Conservation (phyloP, 352 stramenopile genomes). For the Aphanomyces cochlioides region DNA sequence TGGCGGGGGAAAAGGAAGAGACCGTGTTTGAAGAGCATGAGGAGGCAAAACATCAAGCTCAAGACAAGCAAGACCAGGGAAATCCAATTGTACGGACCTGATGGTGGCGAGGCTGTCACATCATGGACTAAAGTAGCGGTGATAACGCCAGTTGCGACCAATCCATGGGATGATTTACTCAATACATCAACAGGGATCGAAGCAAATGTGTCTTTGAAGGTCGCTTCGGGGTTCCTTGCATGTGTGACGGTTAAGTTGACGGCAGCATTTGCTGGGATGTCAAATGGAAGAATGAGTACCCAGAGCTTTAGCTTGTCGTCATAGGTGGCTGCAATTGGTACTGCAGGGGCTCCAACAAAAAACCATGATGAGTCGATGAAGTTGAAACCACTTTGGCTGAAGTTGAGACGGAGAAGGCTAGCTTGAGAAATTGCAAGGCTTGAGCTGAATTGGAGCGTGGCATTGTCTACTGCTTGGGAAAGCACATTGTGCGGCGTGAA, state of each 20-base stretch:
- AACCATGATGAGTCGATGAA: conserved; percentile 4
- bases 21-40: conserved; percentile 79
- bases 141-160: conserved; percentile 7
- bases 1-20: conserved; percentile 48
- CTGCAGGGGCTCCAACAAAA: too few relatives aligned
- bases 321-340: not conserved
- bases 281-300: not conserved
- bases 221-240: conserved; percentile 14
- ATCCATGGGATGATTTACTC: not conserved
- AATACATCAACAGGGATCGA: not conserved
- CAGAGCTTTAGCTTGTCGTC: conserved; percentile 9
- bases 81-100: conserved; percentile 86
- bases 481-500: conserved; percentile 14
- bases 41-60: conserved; percentile 72
- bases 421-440: not conserved
- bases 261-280: not conserved
- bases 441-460: conserved; percentile 8
- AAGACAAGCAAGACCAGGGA: conserved; percentile 82
- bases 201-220: conserved; percentile 16
- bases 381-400: conserved; percentile 20
- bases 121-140: conserved; percentile 13
- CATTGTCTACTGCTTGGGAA: conserved; percentile 15
- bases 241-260: not conserved
- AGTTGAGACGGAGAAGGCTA: not conserved
- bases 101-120: not conserved